phyloP scores from a whole-genome alignment of 192 early-diverging fungal species.

The Coemansia sp. region DNA sequence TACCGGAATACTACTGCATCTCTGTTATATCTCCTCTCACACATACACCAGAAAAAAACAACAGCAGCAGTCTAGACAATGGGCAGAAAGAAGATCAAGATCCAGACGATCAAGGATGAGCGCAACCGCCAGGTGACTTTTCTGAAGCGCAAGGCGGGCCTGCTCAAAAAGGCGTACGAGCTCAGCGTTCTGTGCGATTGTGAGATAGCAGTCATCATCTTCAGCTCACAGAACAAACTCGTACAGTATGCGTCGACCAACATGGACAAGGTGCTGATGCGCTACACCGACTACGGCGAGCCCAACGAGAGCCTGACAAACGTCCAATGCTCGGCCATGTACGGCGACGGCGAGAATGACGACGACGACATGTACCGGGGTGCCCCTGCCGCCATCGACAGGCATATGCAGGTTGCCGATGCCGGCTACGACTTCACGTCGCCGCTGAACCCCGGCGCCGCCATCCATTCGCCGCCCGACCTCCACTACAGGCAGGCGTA shows the following conservation, averaged over 20 bases:
- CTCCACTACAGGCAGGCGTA: constrained; percentile 2
- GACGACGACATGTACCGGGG: constrained; percentile 25
- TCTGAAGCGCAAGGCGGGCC: constrained; percentile 88
- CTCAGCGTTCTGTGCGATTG: constrained; percentile 92
- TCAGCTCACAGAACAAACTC: constrained; percentile 90
- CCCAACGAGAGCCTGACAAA: constrained; percentile 63
- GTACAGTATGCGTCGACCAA: constrained; percentile 92
- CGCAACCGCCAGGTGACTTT: constrained; percentile 94
- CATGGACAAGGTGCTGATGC: constrained; percentile 89
- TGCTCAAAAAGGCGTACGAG: constrained; percentile 98
- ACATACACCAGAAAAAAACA: not conserved
- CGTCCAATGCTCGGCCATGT: constrained; percentile 46
- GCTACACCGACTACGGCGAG: constrained; percentile 72
- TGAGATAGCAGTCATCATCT: constrained; percentile 93
- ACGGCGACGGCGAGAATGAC: constrained; percentile 40
- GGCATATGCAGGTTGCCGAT: constrained; percentile 6
- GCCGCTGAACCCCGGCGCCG: constrained; percentile 8
- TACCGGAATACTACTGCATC: not conserved
- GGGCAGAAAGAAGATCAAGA: constrained; percentile 96
- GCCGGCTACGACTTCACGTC: constrained; percentile 30
- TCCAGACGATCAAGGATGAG: constrained; percentile 85
- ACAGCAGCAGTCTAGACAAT: constrained; percentile 50
- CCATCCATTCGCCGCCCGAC: constrained; percentile 17
- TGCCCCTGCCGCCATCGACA: constrained; percentile 21
- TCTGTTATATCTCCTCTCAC: too few species aligned